Percentiles rank a stretch among this genome's conserved stretches.
These are phyloP conservation scores for Solanum tarijense DNA, from an alignment of 257 asterid genomes.

Conservation along the genomic window DNA sequence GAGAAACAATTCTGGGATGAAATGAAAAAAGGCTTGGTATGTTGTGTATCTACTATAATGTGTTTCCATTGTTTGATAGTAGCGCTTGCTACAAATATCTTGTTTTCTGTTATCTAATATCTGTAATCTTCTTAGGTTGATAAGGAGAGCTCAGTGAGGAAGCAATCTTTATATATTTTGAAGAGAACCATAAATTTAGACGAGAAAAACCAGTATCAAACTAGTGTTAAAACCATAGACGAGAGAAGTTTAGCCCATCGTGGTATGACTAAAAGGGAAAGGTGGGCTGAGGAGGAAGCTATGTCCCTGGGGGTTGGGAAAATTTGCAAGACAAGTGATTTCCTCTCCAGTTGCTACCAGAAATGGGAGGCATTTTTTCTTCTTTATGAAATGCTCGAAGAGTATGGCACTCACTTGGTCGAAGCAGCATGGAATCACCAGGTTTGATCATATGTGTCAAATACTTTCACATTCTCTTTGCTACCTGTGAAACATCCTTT, in stretches of 20 bases:
- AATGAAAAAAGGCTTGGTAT: constrained; percentile 84
- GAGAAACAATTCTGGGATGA: constrained; percentile 71
- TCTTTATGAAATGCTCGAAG: constrained; percentile 96
- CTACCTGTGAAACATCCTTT: background rate
- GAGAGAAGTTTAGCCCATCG: constrained; percentile 25
- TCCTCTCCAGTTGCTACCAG: constrained; percentile 28
- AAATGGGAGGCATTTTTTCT: constrained; percentile 89
- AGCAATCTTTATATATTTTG: constrained; percentile 68
- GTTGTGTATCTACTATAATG: background rate
- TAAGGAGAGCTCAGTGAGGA: constrained; percentile 62
- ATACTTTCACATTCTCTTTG: background rate
- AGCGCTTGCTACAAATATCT: background rate
- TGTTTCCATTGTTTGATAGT: background rate
- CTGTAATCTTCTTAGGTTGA: constrained; percentile 41
- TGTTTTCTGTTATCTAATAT: background rate
- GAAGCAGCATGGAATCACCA: constrained; percentile 99
- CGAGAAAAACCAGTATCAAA: constrained; percentile 28
- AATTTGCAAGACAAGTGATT: constrained; percentile 30
- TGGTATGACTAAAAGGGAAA: constrained; percentile 49
- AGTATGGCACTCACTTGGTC: constrained; percentile 94
- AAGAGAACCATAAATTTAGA: constrained; percentile 46
- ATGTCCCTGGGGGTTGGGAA: constrained; percentile 78
- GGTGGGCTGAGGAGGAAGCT: constrained; percentile 92
- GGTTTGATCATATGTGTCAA: constrained; percentile 28
- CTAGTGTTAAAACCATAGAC: constrained; percentile 28